phyloP scores from a whole-genome alignment of 257 asterid species.

The Nicotiana knightiana region DNA sequence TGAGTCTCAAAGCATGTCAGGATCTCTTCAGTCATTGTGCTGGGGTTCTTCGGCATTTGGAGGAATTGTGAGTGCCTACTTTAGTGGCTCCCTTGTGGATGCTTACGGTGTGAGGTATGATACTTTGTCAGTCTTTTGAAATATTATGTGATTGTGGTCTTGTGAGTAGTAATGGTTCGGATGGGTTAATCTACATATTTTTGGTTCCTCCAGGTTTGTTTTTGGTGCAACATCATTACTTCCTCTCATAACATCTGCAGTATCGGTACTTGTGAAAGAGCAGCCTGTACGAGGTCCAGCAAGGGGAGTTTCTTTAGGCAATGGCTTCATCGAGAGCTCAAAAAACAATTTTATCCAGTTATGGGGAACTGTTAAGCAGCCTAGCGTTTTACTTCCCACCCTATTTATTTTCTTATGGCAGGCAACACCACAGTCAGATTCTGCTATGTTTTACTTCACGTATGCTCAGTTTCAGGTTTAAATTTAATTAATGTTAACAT shows the following conservation, averaged over 20 bases:
- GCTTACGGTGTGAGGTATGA: conserved; percentile 92
- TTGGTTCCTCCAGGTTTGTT: conserved; percentile 64
- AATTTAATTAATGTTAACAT: neutral
- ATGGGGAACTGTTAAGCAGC: conserved; percentile 75
- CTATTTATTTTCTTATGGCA: conserved; percentile 89
- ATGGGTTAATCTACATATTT: conserved; percentile 8
- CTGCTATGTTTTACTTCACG: conserved; percentile 98
- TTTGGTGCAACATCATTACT: conserved; percentile 92
- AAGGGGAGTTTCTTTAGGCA: conserved; percentile 32
- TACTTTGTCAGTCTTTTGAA: conserved; percentile 4
- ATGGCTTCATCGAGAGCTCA: conserved; percentile 49
- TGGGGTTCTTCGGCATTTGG: conserved; percentile 99
- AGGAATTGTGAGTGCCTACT: conserved; percentile 90
- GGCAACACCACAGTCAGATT: conserved; percentile 94
- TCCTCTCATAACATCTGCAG: conserved; percentile 93
- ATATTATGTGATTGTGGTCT: neutral
- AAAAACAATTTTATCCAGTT: conserved; percentile 46
- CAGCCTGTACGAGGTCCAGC: conserved; percentile 41
- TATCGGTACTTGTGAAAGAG: conserved; percentile 87
- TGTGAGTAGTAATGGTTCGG: neutral
- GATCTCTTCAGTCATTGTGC: conserved; percentile 95
- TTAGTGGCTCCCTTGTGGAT: conserved; percentile 95
- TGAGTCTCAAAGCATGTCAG: conserved; percentile 95
- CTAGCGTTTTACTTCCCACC: conserved; percentile 86
- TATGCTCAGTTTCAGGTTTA: conserved; percentile 32